These are phyloP conservation scores for Akebia trifoliata DNA, from an alignment of 164 flowering plant genomes.

Conservation along the genomic window DNA sequence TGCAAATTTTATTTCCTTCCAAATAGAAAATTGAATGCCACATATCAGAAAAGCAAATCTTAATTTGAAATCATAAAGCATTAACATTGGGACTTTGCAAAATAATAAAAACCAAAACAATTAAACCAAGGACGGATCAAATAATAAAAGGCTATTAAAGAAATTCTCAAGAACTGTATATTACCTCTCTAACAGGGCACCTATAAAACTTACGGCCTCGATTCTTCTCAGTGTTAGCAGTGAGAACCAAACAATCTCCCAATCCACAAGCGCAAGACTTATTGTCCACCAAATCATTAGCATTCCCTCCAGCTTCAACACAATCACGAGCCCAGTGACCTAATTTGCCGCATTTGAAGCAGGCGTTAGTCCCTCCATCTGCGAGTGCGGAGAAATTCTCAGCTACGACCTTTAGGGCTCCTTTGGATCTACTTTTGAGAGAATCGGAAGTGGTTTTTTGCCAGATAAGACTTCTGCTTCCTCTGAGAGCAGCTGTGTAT, in stretches of 20 bases:
- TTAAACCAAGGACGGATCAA: too few relatives aligned
- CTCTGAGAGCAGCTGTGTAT: constrained; percentile 37
- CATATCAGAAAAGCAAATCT: too few relatives aligned
- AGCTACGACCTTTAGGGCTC: background rate
- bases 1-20: too few relatives aligned
- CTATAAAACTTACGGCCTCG: constrained; percentile 13
- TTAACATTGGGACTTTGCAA: too few relatives aligned
- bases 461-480: constrained; percentile 21
- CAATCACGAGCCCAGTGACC: constrained; percentile 51
- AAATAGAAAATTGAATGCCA: too few relatives aligned
- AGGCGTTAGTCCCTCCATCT: constrained; percentile 14
- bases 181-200: too few relatives aligned
- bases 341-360: constrained; percentile 39
- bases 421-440: constrained; percentile 6
- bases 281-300: too few relatives aligned
- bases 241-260: constrained; percentile 9
- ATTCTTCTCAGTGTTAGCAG: constrained; percentile 6
- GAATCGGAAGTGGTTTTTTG: constrained; percentile 10
- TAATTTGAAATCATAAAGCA: too few relatives aligned
- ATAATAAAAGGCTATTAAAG: too few relatives aligned
- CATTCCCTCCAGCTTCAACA: constrained; percentile 7
- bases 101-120: too few relatives aligned
- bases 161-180: too few relatives aligned
- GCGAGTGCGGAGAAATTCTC: background rate
- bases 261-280: constrained; percentile 12